Conservation (phyloP, 352 stramenopile species). For the Phytophthora podocarpi region DNA sequence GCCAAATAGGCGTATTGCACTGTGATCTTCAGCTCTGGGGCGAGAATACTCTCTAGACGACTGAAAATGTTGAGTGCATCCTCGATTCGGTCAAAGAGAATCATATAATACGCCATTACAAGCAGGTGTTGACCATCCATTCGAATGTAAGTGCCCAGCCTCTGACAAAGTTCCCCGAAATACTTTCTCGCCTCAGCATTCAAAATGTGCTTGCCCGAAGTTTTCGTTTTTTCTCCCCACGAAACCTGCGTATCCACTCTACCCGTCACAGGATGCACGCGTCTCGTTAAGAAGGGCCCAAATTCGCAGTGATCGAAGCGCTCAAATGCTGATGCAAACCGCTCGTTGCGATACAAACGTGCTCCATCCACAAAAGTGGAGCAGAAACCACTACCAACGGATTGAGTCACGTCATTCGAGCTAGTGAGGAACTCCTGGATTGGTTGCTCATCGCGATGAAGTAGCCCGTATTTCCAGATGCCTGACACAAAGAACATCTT, state of each 20-base stretch:
- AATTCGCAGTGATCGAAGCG: conserved; percentile 56
- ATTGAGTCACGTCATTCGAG: conserved; percentile 16
- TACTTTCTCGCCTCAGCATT: conserved; percentile 46
- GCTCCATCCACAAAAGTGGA: conserved; percentile 30
- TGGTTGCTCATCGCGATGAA: conserved; percentile 43
- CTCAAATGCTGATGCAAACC: conserved; percentile 27
- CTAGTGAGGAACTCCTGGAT: conserved; percentile 42
- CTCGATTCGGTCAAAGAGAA: conserved; percentile 49
- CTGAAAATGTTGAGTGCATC: conserved; percentile 43
- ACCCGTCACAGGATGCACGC: conserved; percentile 42
- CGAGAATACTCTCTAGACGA: conserved; percentile 17
- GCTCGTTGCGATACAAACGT: conserved; percentile 36
- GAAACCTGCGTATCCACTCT: conserved; percentile 9
- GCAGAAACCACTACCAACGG: conserved; percentile 38
- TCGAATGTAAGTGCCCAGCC: conserved; percentile 32
- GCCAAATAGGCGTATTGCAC: conserved; percentile 66
- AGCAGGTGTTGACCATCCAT: conserved; percentile 39
- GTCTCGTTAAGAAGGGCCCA: conserved; percentile 47
- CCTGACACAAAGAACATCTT: conserved; percentile 43
- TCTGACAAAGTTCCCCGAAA: conserved; percentile 50
- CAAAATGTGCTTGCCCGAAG: conserved; percentile 31
- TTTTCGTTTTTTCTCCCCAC: conserved; percentile 6
- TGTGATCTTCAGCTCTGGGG: conserved; percentile 20
- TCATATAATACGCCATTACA: conserved; percentile 55
- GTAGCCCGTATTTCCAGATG: conserved; percentile 61